Evolutionary conservation across 345 rosid genomes (phyloP), one percentile per base, ranked within the genome.

Genomic region (Euphorbia peplus): DNA sequence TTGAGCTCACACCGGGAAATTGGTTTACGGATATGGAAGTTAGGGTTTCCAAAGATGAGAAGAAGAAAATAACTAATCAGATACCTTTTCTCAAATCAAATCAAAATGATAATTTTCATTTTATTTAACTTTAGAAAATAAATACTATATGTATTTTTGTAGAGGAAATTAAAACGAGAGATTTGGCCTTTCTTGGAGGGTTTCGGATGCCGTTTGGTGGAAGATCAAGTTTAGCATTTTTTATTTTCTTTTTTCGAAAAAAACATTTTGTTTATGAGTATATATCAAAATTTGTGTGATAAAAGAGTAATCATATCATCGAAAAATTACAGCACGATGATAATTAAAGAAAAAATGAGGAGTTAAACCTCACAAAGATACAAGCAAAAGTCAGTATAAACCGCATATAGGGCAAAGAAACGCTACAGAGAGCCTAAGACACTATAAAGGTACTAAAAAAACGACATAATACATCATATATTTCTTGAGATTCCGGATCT

Each of bases 121-220:
- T 39, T 39, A 39, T 39, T 39, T 39, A 39, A n/a, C n/a, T n/a
- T n/a, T n/a, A n/a, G n/a, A 39, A 39, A 39, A 11, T 21, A 55
- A 10, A 16, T 9, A 4, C 30, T 48, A 18, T 48, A 13, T 48
- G 3, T 48, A 3, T 7, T 4, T 7, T 14, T 4, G 56, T 2
- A 18, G 16, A 28, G 29, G 58, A 46, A 48, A 19, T 29, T 5
- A 21, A 41, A 41, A 3, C 11, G 8, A 68, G 22, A 58, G 70
- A 55, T 41, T 68, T 57, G 63, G 71, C 55, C 71, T 16, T 24
- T 56, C 16, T 42, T 10, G 26, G 8, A 54, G 51, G 6, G 21
- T 56, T 55, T 56, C 2, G 53, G 63, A 42, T 55, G 41, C 53
- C 54, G 55, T 68, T 59, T 12, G 24, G 50, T 42, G 14, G 42